A percentile compares a stretch with the other conserved stretches of the same genome.
phyloP scores from a whole-genome alignment of 2,329 filamentous ascomycete genomes.

The Aspergillus quadrilineatus region DNA sequence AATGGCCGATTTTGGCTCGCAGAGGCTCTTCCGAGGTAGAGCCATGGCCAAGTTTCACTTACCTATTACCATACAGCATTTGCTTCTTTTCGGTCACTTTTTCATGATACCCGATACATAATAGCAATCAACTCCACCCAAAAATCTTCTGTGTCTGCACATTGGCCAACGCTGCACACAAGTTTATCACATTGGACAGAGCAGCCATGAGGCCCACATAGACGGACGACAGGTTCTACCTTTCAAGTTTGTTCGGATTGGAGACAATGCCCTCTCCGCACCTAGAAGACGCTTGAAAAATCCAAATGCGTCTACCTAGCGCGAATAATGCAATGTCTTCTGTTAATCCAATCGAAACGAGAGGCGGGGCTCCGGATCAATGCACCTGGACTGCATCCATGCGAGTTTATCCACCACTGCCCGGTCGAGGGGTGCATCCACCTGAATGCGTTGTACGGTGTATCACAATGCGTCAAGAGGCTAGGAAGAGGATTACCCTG shows the following conservation, averaged over 20 bases:
- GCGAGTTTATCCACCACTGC: not conserved
- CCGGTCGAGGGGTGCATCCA: not conserved
- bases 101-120: conserved; percentile 11
- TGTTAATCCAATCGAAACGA: not conserved
- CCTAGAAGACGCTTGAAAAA: not conserved
- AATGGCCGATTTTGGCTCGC: conserved; percentile 36
- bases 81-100: conserved; percentile 1
- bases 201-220: not conserved
- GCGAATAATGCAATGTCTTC: not conserved
- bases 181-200: not conserved
- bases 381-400: not conserved
- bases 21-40: conserved; percentile 36
- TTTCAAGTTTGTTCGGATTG: not conserved
- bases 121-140: not conserved
- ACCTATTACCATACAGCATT: conserved; percentile 22
- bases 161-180: not conserved
- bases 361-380: not conserved
- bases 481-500: not conserved
- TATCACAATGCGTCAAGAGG: too few relatives aligned
- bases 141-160: not conserved
- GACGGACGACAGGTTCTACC: not conserved
- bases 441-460: not conserved
- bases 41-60: conserved; percentile 7
- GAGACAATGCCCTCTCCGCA: not conserved
- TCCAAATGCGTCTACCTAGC: not conserved